Conservation (phyloP, 2,329 filamentous ascomycete genomes). For the Fusarium transvaalense region DNA sequence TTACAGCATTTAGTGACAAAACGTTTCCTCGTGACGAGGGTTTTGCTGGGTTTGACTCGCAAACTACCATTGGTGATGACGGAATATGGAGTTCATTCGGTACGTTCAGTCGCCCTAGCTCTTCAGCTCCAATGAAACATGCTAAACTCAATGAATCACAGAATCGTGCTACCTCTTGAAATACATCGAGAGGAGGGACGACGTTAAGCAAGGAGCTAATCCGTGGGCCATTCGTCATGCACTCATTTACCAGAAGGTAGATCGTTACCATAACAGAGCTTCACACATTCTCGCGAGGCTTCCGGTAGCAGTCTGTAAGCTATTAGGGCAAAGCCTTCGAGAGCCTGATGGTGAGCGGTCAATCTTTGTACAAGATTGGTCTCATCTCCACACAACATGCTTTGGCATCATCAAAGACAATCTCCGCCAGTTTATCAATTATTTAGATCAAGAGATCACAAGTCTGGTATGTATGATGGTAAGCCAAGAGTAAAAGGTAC, state of each 20-base stretch:
- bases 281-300: not conserved
- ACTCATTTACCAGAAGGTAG: not conserved
- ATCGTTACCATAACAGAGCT: not conserved
- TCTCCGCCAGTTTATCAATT: not conserved
- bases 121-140: no score
- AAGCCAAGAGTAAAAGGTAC: no score
- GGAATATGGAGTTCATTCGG: not conserved
- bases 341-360: no score
- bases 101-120: no score
- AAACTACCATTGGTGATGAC: no score
- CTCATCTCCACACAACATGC: not conserved
- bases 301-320: no score
- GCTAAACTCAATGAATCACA: no score
- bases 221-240: not conserved
- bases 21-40: no score
- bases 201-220: not conserved
- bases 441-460: not conserved
- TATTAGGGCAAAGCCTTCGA: no score
- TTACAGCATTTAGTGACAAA: no score
- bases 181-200: not conserved
- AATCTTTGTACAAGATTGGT: not conserved
- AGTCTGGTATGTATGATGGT: not conserved
- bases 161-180: not conserved
- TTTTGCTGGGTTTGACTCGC: no score
- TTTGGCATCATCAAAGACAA: not conserved